Percentiles rank a stretch among this genome's conserved stretches.
Conservation (phyloP, 768 basidiomycete genomes). For the Tricholoma flavovirens region DNA sequence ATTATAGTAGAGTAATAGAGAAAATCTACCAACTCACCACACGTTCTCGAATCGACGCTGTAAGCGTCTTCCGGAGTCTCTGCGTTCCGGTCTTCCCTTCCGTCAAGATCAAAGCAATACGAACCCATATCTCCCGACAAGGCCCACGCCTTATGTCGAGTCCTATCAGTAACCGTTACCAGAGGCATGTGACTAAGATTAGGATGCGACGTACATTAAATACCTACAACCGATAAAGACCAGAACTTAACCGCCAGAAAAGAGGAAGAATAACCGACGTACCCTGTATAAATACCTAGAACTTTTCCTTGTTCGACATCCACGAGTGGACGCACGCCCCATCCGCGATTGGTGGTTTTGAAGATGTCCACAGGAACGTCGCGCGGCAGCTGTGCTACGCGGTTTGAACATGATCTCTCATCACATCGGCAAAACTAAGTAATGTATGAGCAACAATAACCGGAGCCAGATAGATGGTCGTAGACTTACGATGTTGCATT, state of each 20-base stretch:
- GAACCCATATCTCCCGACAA: conserved; percentile 31
- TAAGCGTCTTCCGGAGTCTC: conserved; percentile 31
- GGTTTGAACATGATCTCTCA: conserved; percentile 41
- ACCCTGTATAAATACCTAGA: conserved; percentile 69
- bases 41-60: conserved; percentile 49
- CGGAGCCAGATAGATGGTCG: neutral
- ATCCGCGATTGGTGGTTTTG: conserved; percentile 53
- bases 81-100: conserved; percentile 36
- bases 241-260: neutral
- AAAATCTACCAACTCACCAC: conserved; percentile 34
- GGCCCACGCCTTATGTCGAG: conserved; percentile 35
- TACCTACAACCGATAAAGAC: conserved; percentile 22
- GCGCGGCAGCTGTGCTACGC: conserved; percentile 56
- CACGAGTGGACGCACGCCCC: conserved; percentile 52
- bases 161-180: conserved; percentile 23
- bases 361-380: conserved; percentile 59
- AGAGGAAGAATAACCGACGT: conserved; percentile 11
- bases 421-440: conserved; percentile 42
- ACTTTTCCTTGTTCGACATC: conserved; percentile 49
- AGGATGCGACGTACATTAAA: conserved; percentile 34
- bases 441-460: neutral
- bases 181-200: neutral
- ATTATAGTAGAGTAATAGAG: neutral
- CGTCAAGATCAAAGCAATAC: conserved; percentile 63
- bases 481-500: conserved; percentile 54